Conservation (phyloP, 164 flowering plant species). For the Akebia trifoliata region DNA sequence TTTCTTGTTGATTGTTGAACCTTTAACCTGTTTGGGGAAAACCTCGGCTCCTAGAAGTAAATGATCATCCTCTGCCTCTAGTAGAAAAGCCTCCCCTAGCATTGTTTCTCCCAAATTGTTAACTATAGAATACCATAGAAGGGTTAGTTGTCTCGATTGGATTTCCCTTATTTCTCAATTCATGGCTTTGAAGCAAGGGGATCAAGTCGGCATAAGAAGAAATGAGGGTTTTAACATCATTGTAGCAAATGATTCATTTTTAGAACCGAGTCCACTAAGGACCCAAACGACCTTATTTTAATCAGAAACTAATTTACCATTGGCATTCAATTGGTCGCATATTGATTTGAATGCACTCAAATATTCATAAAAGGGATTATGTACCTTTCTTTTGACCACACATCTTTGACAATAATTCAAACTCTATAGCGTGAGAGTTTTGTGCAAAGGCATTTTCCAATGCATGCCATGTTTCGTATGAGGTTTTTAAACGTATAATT, state of each 20-base stretch:
- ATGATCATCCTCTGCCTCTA: neutral
- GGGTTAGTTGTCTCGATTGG: no score
- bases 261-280: neutral
- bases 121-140: neutral
- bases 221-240: neutral
- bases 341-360: slow-evolving; percentile 1
- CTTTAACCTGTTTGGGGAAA: neutral
- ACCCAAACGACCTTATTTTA: neutral
- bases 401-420: neutral
- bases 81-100: no score
- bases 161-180: neutral
- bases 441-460: no score
- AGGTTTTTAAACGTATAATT: no score
- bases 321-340: slow-evolving; percentile 1
- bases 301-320: neutral
- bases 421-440: neutral
- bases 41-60: neutral
- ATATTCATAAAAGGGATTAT: no score
- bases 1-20: no score
- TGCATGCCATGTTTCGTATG: no score
- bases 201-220: neutral
- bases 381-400: neutral
- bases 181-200: neutral
- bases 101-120: no score
- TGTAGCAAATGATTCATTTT: neutral